Evolutionary conservation across 441 rosid genomes (phyloP), one percentile per base, ranked within the genome.

Genomic region (Euphorbia celastroides): DNA sequence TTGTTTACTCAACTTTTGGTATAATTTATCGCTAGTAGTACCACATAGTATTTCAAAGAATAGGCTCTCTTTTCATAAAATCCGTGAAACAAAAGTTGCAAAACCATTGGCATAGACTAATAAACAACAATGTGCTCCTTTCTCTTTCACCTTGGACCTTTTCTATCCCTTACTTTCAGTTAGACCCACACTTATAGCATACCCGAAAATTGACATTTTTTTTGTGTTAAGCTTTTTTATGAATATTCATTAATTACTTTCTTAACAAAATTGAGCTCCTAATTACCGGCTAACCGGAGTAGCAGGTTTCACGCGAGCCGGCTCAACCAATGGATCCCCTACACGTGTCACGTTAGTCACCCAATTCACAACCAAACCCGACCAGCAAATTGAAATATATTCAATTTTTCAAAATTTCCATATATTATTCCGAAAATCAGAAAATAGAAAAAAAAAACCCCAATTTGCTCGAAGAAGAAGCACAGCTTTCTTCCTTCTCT

Each of bases 281-380:
- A 25, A 30, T 48, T 20, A 68, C 68, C 54, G 41, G 67, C 67
- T 70, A 36, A 73, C 75, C 60, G 67, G 66, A 61, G 63, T 25
- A 46, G 20, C 70, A 57, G 48, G 30, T 42, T 64, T 42, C 28
- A 5, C 12, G 10, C 42, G 61, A 72, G 52, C 71, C 76, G 73
- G 66, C 56, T 63, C 34, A 22, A 10, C 55, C 59, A 36, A 28
- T 68, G 16, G 30, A 51, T 55, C 60, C 5, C 63, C 1, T 73
- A n/a, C 79, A 71, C 76, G 28, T 55, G 60, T 69, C 81, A 75
- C 78, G 80, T 80, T 71, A 13, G 3, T 27, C 22, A 12, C 65
- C 70, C 66, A 63, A 61, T 60, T 6, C 41, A 5, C 42, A 76
- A 72, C 70, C 32, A 65, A 58, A 75, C 55, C 76, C 70, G 65